phyloP scores from a whole-genome alignment of 2,329 filamentous ascomycete species.

The Stemphylium beticola region DNA sequence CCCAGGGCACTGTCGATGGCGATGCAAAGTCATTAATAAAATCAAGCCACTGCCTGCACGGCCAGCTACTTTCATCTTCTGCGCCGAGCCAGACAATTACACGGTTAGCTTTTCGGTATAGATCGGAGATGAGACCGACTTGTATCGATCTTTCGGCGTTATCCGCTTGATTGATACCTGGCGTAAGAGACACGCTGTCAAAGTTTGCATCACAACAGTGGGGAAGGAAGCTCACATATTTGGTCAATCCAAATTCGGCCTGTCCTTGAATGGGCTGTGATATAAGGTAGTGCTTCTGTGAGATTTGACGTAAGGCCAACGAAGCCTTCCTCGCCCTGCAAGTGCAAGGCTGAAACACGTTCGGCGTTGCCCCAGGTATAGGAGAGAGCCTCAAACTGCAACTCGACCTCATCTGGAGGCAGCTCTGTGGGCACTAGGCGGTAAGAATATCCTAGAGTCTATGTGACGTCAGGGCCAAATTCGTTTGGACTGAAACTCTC shows the following conservation, averaged over 20 bases:
- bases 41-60: constrained; percentile 15
- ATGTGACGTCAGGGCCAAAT: too few species aligned
- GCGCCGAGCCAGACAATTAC: constrained; percentile 28
- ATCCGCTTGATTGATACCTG: constrained; percentile 42
- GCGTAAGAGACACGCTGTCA: too few species aligned
- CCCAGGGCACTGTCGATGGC: background rate
- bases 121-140: constrained; percentile 45
- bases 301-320: constrained; percentile 30
- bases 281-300: constrained; percentile 24
- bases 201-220: too few species aligned
- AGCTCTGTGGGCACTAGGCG: constrained; percentile 15
- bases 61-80: constrained; percentile 8
- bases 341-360: constrained; percentile 9
- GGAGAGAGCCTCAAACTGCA: constrained; percentile 24
- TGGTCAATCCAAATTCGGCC: constrained; percentile 24
- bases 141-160: constrained; percentile 38
- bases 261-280: background rate
- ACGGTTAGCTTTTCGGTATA: constrained; percentile 31
- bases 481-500: background rate
- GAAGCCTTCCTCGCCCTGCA: constrained; percentile 6
- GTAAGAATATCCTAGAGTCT: background rate
- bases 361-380: constrained; percentile 26
- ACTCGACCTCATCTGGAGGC: background rate
- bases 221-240: background rate
- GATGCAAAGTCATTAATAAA: constrained; percentile 8